Percentiles rank a stretch among this genome's conserved stretches.
phyloP scores from a whole-genome alignment of 768 basidiomycete species.

The button mushroom (Agaricus bisporus) region DNA sequence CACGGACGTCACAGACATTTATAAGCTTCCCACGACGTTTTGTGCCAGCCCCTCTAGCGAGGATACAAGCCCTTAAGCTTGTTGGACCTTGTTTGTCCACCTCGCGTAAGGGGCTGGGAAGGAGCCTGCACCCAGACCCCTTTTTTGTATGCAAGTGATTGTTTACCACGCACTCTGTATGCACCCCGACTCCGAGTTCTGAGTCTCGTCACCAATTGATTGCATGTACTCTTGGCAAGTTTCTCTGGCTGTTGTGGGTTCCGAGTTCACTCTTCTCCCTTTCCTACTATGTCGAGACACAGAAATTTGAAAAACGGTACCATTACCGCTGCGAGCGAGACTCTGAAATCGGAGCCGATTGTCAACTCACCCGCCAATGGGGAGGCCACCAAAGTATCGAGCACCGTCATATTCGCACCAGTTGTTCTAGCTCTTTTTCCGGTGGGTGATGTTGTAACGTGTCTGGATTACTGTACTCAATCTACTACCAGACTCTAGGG shows the following conservation, averaged over 20 bases:
- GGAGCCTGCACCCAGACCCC: no score
- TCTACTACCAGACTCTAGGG: conserved; percentile 23
- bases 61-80: no score
- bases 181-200: neutral
- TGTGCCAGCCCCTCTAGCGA: no score
- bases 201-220: neutral
- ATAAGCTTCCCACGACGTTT: no score
- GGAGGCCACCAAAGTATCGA: neutral
- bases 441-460: conserved; percentile 1
- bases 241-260: neutral
- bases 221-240: neutral
- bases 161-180: no score
- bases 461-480: neutral
- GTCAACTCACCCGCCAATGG: neutral
- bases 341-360: neutral
- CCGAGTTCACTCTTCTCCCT: neutral
- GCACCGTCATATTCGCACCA: conserved; percentile 11
- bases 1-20: no score
- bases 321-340: neutral
- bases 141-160: no score
- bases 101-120: no score
- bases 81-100: no score
- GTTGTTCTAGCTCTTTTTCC: conserved; percentile 11
- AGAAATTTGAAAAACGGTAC: neutral
- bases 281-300: neutral